A percentile compares a stretch with the other conserved stretches of the same genome.
These are phyloP conservation scores for Sclerotiophoma versabilis DNA, from an alignment of 2,329 filamentous ascomycete species.

Conservation along the genomic window DNA sequence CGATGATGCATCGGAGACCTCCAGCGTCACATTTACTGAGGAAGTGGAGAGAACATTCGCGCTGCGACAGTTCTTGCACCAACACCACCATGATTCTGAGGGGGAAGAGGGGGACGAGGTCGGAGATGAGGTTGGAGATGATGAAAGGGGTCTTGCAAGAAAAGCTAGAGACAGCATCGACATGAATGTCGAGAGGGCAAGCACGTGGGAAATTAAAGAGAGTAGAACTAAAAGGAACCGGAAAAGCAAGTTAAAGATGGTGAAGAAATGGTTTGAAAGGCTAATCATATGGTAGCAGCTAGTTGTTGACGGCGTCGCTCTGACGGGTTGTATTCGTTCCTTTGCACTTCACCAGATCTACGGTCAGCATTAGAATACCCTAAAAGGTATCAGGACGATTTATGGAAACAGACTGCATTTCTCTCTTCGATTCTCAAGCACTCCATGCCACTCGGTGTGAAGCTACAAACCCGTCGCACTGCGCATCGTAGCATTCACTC, in stretches of 20 bases:
- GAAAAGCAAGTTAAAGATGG: not conserved
- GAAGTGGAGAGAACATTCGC: conserved; percentile 1
- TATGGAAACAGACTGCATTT: too few relatives aligned
- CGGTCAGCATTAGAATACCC: too few relatives aligned
- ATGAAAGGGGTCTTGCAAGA: not conserved
- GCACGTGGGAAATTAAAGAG: not conserved
- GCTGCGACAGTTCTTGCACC: not conserved
- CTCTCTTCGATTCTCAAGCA: too few relatives aligned
- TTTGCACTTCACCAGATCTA: not conserved
- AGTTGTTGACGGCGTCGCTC: not conserved
- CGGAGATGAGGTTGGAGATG: not conserved
- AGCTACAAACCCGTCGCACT: not conserved
- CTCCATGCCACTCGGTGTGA: not conserved
- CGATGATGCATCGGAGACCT: not conserved
- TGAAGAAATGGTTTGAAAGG: not conserved
- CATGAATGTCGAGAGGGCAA: conserved; percentile 1
- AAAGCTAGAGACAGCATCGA: conserved; percentile 9
- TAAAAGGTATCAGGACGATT: too few relatives aligned
- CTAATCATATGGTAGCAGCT: not conserved
- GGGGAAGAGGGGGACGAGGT: not conserved
- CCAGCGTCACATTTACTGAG: conserved; percentile 5
- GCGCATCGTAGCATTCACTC: not conserved
- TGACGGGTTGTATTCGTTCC: not conserved
- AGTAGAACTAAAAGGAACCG: not conserved
- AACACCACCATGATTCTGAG: not conserved